phyloP scores from a whole-genome alignment of 2,329 filamentous ascomycete genomes.

The Fusarium cicatricum region DNA sequence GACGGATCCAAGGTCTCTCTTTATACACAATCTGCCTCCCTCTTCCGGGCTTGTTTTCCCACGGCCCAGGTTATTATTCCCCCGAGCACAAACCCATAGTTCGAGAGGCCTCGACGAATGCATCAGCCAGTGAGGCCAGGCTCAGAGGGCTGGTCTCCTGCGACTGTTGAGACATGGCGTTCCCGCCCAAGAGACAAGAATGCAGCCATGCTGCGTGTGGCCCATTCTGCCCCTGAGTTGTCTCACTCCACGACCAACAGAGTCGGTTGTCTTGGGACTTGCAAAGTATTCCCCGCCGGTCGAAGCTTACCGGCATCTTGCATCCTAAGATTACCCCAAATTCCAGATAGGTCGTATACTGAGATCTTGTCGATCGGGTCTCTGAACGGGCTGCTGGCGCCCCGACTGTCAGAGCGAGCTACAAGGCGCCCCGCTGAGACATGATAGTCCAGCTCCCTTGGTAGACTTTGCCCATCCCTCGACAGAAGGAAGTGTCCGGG shows the following conservation, averaged over 20 bases:
- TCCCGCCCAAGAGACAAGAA: slow-evolving; percentile 33
- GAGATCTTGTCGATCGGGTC: not conserved
- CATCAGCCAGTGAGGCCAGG: slow-evolving; percentile 12
- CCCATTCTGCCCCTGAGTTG: slow-evolving; percentile 32
- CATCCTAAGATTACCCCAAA: slow-evolving; percentile 30
- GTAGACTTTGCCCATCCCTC: slow-evolving; percentile 21
- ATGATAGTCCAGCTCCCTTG: slow-evolving; percentile 7
- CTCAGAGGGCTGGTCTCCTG: slow-evolving; percentile 7
- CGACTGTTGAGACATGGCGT: slow-evolving; percentile 39
- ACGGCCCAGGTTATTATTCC: slow-evolving; percentile 12
- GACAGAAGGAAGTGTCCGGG: slow-evolving; percentile 3
- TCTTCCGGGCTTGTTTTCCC: not conserved
- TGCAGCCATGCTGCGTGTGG: slow-evolving; percentile 15
- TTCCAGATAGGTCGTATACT: slow-evolving; percentile 28
- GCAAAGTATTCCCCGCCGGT: slow-evolving; percentile 22
- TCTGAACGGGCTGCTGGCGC: not conserved
- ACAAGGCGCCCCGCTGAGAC: slow-evolving; percentile 23
- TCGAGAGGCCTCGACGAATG: slow-evolving; percentile 28
- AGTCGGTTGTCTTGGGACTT: slow-evolving; percentile 4
- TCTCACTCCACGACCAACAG: slow-evolving; percentile 30
- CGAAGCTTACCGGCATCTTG: slow-evolving; percentile 5
- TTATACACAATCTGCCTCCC: slow-evolving; percentile 38
- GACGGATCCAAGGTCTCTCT: slow-evolving; percentile 36
- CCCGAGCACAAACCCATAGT: slow-evolving; percentile 5
- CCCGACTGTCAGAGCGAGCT: not conserved